phyloP scores from a whole-genome alignment of 441 rosid genomes.

The Adansonia grandidieri region DNA sequence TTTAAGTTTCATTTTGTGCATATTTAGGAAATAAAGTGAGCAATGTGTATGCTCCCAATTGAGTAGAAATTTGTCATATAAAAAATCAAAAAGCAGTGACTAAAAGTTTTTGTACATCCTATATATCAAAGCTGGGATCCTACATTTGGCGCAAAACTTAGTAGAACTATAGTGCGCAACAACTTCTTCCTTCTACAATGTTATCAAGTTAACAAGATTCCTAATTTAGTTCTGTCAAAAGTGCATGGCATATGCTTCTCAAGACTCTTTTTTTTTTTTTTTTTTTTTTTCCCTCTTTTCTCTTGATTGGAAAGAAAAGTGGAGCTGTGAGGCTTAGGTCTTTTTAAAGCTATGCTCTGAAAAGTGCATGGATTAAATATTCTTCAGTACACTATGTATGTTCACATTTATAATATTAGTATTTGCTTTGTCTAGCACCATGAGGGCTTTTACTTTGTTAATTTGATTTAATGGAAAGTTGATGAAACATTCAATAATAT shows the following conservation, averaged over 20 bases:
- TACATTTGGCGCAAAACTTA: too few species aligned
- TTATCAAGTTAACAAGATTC: not conserved
- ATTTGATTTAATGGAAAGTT: slow-evolving; percentile 14
- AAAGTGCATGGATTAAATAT: not conserved
- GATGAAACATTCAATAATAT: slow-evolving; percentile 8
- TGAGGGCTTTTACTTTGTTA: not conserved
- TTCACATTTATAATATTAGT: not conserved
- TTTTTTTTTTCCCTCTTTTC: too few species aligned
- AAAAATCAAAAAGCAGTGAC: too few species aligned
- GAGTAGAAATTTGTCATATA: too few species aligned
- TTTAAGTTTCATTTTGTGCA: too few species aligned
- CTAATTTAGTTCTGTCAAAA: not conserved
- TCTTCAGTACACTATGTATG: not conserved
- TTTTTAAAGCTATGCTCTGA: not conserved
- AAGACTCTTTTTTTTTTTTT: not conserved
- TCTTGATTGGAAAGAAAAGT: slow-evolving; percentile 2
- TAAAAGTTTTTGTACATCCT: too few species aligned
- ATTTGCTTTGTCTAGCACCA: slow-evolving; percentile 3
- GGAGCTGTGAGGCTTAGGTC: too few species aligned
- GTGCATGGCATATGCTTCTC: not conserved
- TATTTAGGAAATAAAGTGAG: too few species aligned
- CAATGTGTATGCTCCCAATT: too few species aligned
- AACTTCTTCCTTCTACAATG: not conserved
- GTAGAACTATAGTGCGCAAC: not conserved
- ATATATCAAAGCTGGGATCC: too few species aligned